Base-by-base conservation (phyloP, 805 yeast species). In the Saccharomycopsis sp. region DNA sequence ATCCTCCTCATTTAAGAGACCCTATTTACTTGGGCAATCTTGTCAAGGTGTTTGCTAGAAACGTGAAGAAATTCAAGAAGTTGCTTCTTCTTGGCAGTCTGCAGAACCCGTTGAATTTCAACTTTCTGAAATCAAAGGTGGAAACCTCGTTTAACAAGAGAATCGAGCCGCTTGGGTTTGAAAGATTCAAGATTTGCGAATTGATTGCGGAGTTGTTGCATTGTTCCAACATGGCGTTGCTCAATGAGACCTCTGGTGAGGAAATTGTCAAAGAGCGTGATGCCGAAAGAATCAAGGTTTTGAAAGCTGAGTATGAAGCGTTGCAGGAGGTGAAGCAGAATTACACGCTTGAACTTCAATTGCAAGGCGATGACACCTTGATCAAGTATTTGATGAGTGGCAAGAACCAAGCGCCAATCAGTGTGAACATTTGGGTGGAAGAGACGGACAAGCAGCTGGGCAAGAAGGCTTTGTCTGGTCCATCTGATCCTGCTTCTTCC, bases 191-290 rank as follows among this genome's bases (percentile, higher is more conserved):
- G 55, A 73, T 92, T 18, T 79, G 95, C 46, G 99, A 92, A 61
- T 65, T 92, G 39, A 75, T 92, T 36, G 98, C 98, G 0, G 99
- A 92, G 55, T 67, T 92, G 30, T 68, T 92, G 42, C 98, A 92
- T 60, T 92, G 99, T 56, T 86, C 96, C n/a, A 92, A 92, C 61
- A 92, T 92, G 97, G 85, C 81, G 0, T 67, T 87, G 15, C 69
- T 92, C 50, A 92, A 89, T 57, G 86, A 88, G 34, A 75, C 71
- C 30, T 69, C 69, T 39, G 86, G 88, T 41, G 79, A 84, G 58
- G 67, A 67, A 22, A 69, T 85, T 33, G 77, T 86, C 18, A 59
- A 61, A 29, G 75, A 79, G 42, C 71, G 96, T 36, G 95, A 87
- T 53, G 58, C 61, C 9, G 74, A 79, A 45, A 69, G 96, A 45